Base-by-base conservation (phyloP, 495 filamentous ascomycete genomes). In the Bacidia rubella region DNA sequence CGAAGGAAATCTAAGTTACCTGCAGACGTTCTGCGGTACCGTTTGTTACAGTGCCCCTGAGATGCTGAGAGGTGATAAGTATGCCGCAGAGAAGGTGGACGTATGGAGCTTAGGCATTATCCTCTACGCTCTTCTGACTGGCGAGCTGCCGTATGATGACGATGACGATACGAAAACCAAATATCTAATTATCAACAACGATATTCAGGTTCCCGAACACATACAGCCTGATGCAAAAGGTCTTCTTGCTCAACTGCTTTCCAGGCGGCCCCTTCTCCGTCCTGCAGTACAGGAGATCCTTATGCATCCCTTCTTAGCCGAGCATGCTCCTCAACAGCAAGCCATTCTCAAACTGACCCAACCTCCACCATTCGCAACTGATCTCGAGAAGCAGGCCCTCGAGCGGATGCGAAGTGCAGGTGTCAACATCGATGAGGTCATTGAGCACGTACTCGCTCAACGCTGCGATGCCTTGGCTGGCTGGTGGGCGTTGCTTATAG, bases 91-190 rank as follows among this genome's bases (percentile, higher is more conserved):
- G 68, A 95, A 93, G 65, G 92, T 98, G 51, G 92, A 98, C 64
- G 87, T 97, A 4, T 98, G 92, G 92, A 97, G 92, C 65, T 67
- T 98, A 60, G 92, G 92, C 0, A 88, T 97, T 46, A 98, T 98
- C 56, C 76, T 98, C 20, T 97, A 93, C 66, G 90, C 92, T 35
- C 72, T 98, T 27, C 72, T 98, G 46, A 85, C 82, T 40, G 92
- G 92, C 39, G 93, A 97, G 66, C 75, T 98, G 20, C 92, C 92
- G 4, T 98, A 90, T 61, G 92, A 98, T 60, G 92, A 98, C 50
- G 92, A 96, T 60, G 80, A 90, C 59, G 90, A 95, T 58, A 78
- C 77, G 54, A 71, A 81, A 52, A 98, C 93, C 49, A 87, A 95
- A 60, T 72, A 73, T 12, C 86, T 80, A 65, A 97, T 98, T 57